phyloP scores from a whole-genome alignment of 257 asterid species.

The Solanum clarkiae region DNA sequence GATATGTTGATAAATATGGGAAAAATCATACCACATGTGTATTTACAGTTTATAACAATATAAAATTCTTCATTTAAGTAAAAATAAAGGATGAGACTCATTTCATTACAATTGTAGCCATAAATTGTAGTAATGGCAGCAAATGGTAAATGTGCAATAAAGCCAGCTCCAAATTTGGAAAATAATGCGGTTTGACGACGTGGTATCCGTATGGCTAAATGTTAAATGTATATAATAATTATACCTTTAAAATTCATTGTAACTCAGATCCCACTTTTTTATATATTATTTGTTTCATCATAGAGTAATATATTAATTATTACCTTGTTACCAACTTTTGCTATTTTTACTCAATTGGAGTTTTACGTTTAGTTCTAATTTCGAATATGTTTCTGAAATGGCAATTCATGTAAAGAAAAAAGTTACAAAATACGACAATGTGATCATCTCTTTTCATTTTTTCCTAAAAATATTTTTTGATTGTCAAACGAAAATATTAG shows the following conservation, averaged over 20 bases:
- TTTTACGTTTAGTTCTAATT: neutral
- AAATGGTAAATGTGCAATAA: neutral
- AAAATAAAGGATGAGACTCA: too few species aligned
- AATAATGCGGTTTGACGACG: neutral
- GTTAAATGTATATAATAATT: too few species aligned
- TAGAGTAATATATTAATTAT: neutral
- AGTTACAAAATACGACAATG: too few species aligned
- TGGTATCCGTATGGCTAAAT: neutral
- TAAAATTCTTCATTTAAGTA: too few species aligned
- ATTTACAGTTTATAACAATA: too few species aligned
- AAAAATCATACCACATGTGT: too few species aligned
- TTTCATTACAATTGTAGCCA: neutral
- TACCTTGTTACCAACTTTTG: neutral
- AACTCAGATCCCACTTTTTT: neutral
- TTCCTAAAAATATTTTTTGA: too few species aligned
- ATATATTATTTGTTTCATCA: neutral
- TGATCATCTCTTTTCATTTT: too few species aligned
- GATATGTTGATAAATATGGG: too few species aligned
- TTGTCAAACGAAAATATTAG: too few species aligned
- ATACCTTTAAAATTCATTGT: neutral
- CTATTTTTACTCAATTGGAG: neutral
- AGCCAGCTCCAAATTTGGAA: neutral
- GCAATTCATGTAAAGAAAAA: neutral
- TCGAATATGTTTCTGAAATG: neutral
- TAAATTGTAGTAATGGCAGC: neutral